Evolutionary conservation across 2,329 filamentous ascomycete genomes (phyloP).

Genomic region (Neoarthrinium moseri): DNA sequence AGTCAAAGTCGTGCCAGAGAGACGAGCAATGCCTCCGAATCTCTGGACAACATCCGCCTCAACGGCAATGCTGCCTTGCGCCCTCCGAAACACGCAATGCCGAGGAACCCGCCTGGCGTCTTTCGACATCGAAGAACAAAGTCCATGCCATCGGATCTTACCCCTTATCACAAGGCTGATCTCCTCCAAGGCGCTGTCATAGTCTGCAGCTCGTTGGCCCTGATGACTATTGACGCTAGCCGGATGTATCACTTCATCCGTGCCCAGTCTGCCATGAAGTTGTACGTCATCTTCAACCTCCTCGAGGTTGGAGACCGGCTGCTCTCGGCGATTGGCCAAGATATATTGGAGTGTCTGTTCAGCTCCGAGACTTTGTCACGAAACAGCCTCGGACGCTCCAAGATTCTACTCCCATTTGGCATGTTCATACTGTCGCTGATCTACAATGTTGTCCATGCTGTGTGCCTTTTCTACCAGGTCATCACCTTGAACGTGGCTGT

Average conservation of each 20-base stretch:
- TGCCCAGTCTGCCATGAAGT: constrained; percentile 93
- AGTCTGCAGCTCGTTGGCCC: constrained; percentile 75
- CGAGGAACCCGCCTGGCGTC: constrained; percentile 24
- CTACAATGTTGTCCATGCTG: constrained; percentile 86
- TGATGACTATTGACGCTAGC: constrained; percentile 92
- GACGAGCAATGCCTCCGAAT: constrained; percentile 18
- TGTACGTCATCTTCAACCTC: constrained; percentile 98
- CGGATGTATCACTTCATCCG: constrained; percentile 98
- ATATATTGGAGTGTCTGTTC: constrained; percentile 93
- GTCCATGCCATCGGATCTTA: constrained; percentile 80
- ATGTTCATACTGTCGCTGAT: constrained; percentile 85
- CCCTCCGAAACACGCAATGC: constrained; percentile 31
- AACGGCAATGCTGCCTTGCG: constrained; percentile 23
- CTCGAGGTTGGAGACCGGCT: constrained; percentile 90
- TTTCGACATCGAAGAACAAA: constrained; percentile 71
- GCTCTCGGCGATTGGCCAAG: constrained; percentile 87
- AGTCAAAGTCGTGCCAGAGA: constrained; percentile 35
- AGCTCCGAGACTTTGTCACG: constrained; percentile 89
- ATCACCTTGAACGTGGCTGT: constrained; percentile 97
- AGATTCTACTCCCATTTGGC: constrained; percentile 82
- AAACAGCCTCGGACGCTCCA: constrained; percentile 84
- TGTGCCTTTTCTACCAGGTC: constrained; percentile 92
- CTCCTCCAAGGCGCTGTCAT: constrained; percentile 88
- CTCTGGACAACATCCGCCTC: constrained; percentile 10
- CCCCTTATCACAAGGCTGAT: constrained; percentile 91